Evolutionary conservation across 2,329 filamentous ascomycete species (phyloP).

Genomic region (Alternaria sp.): DNA sequence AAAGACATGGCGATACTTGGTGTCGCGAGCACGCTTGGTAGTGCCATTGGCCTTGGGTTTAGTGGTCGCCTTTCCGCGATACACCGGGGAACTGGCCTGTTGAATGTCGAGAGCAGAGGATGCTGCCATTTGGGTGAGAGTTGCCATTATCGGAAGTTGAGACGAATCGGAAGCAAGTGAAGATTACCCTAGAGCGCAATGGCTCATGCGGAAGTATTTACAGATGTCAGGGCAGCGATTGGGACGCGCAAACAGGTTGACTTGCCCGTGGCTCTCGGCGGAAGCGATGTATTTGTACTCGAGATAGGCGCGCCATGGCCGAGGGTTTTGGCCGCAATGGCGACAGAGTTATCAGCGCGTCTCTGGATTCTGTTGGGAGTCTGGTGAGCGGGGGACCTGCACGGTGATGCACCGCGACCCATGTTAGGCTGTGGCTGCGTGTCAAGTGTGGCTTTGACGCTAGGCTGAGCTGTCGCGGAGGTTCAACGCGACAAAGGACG

Average conservation of each 20-base stretch:
- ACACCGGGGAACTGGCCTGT: constrained; percentile 34
- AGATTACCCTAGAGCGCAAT: constrained; percentile 14
- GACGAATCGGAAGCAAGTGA: constrained; percentile 11
- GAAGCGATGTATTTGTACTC: constrained; percentile 13
- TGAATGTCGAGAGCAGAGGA: constrained; percentile 38
- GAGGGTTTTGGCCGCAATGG: constrained; percentile 16
- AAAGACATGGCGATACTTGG: constrained; percentile 90
- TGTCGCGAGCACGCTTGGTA: constrained; percentile 35
- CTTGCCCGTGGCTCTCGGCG: constrained; percentile 29
- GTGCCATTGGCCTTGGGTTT: constrained; percentile 26
- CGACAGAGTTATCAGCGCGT: constrained; percentile 21
- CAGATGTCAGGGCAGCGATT: constrained; percentile 20
- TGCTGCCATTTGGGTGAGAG: constrained; percentile 34
- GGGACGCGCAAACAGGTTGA: constrained; percentile 28
- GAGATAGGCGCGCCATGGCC: constrained; percentile 22
- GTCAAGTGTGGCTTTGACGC: constrained; percentile 10
- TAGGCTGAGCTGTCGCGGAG: constrained; percentile 10
- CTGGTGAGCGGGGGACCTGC: constrained; percentile 27
- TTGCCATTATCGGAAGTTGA: constrained; percentile 42
- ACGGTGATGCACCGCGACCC: constrained; percentile 23
- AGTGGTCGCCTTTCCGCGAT: constrained; percentile 36
- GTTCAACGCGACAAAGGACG: constrained; percentile 19
- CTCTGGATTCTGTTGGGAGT: constrained; percentile 31
- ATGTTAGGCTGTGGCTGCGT: constrained; percentile 16
- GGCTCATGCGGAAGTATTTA: constrained; percentile 13